Conservation (phyloP, 768 basidiomycete species). For the Agaricus blazei region DNA sequence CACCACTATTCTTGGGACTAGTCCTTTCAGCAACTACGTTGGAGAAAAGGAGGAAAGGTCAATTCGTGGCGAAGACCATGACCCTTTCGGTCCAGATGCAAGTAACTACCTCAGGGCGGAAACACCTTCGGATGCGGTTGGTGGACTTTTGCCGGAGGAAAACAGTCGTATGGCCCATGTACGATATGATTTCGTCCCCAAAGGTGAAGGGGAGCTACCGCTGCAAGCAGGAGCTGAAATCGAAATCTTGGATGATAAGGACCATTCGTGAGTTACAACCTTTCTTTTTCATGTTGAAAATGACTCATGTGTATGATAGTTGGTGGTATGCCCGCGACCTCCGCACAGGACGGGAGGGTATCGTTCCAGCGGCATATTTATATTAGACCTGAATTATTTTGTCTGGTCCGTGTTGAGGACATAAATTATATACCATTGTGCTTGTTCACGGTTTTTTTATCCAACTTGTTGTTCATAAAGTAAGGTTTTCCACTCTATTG, state of each 20-base stretch:
- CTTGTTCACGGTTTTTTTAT: constrained; percentile 2
- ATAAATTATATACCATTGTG: constrained; percentile 7
- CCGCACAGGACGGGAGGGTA: constrained; percentile 77
- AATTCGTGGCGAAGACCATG: constrained; percentile 32
- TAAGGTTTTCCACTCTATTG: neutral
- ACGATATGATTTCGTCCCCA: constrained; percentile 77
- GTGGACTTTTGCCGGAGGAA: constrained; percentile 61
- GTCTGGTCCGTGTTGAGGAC: constrained; percentile 25
- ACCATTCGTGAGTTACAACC: constrained; percentile 58
- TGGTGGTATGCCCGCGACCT: constrained; percentile 94
- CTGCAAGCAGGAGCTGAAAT: constrained; percentile 66
- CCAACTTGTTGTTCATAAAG: neutral
- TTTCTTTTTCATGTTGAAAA: neutral
- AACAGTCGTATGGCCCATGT: constrained; percentile 72
- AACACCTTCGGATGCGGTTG: constrained; percentile 72
- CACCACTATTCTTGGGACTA: constrained; percentile 65
- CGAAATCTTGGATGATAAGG: constrained; percentile 74
- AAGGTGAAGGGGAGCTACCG: constrained; percentile 73
- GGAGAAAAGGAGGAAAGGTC: constrained; percentile 50
- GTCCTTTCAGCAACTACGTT: constrained; percentile 31
- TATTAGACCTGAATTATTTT: constrained; percentile 50
- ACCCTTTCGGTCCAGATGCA: constrained; percentile 69
- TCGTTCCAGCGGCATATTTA: constrained; percentile 89
- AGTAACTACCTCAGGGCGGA: constrained; percentile 77
- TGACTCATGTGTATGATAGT: constrained; percentile 33